Base-by-base conservation (phyloP, 2,329 filamentous ascomycete species). In the Neofusicoccum cordaticola region DNA sequence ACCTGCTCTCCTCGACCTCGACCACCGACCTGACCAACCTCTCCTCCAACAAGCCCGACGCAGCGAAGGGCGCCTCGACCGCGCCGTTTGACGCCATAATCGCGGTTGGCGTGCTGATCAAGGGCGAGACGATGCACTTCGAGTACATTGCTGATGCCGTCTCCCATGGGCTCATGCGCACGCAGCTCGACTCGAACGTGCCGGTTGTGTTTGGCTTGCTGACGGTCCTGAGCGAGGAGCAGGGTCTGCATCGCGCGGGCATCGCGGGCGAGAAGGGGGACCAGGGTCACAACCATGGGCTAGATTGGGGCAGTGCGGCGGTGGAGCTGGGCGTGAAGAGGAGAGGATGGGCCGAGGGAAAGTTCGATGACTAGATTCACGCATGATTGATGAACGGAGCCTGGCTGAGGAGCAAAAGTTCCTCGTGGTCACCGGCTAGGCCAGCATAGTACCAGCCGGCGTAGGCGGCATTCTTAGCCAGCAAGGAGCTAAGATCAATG, bases 41-140 rank as follows among this genome's bases (percentile, higher is more conserved):
- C 3, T 72, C 78, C 19, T 73, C 76, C 65, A 71, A 70, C 63
- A 63, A 63, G n/a, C 62, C 57, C 17, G 22, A 37, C 12, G n/a
- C 13, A 1, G n/a, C 37, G n/a, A 58, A 68, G 22, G 62, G 69
- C n/a, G 64, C 70, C 72, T 82, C 67, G 80, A 85, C 65, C 80
- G 83, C 64, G 57, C 87, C 92, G 19, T 98, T 98, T 73, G 94
- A 98, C 75, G 95, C 95, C 67, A 88, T 99, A 68, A 93, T 99
- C 69, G 93, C 95, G 62, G 91, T 99, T 70, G 95, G 95, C 64
- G 93, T 97, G 64, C 86, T 99, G 67, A 97, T 99, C 82, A 99
- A 99, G 83, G 95, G 95, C 77, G 91, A 96, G 80, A 98, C 95
- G 6, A 97, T 97, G 93, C 95, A 99, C 81, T 99, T 99, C 74